phyloP scores from a whole-genome alignment of 345 rosid species.

The Gossypium longicalyx region DNA sequence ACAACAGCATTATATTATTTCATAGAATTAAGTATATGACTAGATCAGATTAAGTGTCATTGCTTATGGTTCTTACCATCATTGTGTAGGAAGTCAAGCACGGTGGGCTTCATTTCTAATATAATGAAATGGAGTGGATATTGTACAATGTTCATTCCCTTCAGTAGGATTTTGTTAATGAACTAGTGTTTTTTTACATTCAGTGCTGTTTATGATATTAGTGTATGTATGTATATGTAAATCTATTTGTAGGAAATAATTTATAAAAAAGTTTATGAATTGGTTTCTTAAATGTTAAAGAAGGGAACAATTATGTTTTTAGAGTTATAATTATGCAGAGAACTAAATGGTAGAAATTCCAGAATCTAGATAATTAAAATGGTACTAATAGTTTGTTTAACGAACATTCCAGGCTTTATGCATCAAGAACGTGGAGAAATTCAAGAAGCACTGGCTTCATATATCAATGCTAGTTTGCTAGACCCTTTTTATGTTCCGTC shows the following conservation, averaged over 20 bases:
- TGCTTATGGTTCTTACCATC: background rate
- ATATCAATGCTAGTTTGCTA: constrained; percentile 51
- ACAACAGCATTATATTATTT: background rate
- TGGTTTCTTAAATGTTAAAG: background rate
- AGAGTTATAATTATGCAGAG: background rate
- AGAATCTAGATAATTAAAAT: background rate
- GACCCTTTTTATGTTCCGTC: constrained; percentile 62
- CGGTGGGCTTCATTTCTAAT: background rate
- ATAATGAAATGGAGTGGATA: background rate
- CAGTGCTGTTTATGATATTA: background rate
- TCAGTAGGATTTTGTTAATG: background rate
- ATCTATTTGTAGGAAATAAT: background rate
- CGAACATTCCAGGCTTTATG: constrained; percentile 52
- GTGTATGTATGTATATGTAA: background rate
- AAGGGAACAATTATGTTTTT: background rate
- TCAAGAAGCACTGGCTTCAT: constrained; percentile 47
- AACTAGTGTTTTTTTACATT: background rate
- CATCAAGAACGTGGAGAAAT: constrained; percentile 59
- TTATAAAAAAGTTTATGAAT: background rate
- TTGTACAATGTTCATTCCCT: background rate
- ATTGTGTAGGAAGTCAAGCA: background rate
- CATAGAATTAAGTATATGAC: background rate
- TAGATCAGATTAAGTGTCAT: background rate
- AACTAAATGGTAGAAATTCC: background rate
- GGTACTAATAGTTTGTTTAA: background rate